Evolutionary conservation across 257 asterid genomes (phyloP), one percentile per base, ranked within the genome.

Genomic region (Solanum tarapatanum): DNA sequence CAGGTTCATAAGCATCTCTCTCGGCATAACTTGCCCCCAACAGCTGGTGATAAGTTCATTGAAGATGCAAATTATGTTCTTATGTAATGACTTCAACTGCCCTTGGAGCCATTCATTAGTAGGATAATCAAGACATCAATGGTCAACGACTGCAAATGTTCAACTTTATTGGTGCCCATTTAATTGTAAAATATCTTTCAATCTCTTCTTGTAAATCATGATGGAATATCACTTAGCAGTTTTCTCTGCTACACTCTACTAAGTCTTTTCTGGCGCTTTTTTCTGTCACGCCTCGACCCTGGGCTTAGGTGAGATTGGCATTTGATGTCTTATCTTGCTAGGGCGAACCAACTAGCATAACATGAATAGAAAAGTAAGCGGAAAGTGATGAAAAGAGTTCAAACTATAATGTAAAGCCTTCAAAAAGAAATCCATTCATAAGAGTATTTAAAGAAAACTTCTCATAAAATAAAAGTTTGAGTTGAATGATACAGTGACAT

Each of bases 21-120:
- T 62, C 92, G 98, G 16, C 88, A 94, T 87, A 95, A 92, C 90
- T 88, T 95, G 92, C 96, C 99, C 8, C 99, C 98, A 58, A 96
- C 99, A 2, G 95, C 98, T 68, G 98, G 93, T 48, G 98, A 96
- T 88, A 91, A 84, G 91, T 93, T 92, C 88, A 23, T 43, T 11
- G 90, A 86, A 17, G 95, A 90, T 83, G 95, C 93, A 21, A 94
- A 96, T 32, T 96, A 94, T 86, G 88, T 94, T 89, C 98, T 94
- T 39, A 89, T 95, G 80, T 10, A 39, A 76, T 76, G 32, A 76
- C 35, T n/a, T 76, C 60, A 76, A 37, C 60, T 39, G 7, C 33
- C 11, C 55, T 76, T 28, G 3, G 16, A 76, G 24, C 55, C 83
- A 37, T 36, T 75, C 83, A 75, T 36, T 36, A n/a, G 55, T 76